phyloP scores from a whole-genome alignment of 176 grass and related monocot species.

The Dactylis glomerata region DNA sequence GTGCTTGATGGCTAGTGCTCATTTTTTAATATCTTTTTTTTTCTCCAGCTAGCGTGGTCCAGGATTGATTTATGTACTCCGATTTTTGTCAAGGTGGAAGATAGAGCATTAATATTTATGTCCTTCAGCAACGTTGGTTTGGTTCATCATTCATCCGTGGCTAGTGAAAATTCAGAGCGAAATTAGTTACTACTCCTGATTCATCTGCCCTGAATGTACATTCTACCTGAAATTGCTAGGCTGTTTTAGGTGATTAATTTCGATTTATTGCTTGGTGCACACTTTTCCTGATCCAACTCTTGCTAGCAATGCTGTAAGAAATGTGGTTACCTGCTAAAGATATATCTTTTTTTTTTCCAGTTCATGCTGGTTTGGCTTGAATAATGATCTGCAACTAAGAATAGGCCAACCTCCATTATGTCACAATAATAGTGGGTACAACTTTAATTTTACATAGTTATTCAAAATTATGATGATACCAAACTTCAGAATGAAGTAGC shows the following conservation, averaged over 20 bases:
- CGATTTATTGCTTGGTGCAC: constrained; percentile 7
- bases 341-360: not conserved
- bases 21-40: not conserved
- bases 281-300: not conserved
- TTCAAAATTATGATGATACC: not conserved
- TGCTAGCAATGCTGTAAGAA: not conserved
- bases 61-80: not conserved
- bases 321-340: not conserved
- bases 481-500: not conserved
- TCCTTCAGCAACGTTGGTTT: not conserved
- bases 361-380: not conserved
- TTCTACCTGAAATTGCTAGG: not conserved
- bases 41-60: constrained; percentile 22
- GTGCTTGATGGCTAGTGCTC: not conserved
- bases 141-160: not conserved
- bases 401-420: not conserved
- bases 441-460: not conserved
- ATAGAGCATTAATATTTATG: not conserved
- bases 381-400: not conserved
- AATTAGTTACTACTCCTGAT: not conserved
- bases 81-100: not conserved
- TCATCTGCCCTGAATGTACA: not conserved
- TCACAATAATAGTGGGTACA: not conserved
- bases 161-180: not conserved
- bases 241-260: not conserved